Percentiles rank a stretch among this genome's conserved stretches.
These are phyloP conservation scores for Pseudozyma hubeiensis DNA, from an alignment of 1,284 basidiomycete genomes.

Conservation along the genomic window DNA sequence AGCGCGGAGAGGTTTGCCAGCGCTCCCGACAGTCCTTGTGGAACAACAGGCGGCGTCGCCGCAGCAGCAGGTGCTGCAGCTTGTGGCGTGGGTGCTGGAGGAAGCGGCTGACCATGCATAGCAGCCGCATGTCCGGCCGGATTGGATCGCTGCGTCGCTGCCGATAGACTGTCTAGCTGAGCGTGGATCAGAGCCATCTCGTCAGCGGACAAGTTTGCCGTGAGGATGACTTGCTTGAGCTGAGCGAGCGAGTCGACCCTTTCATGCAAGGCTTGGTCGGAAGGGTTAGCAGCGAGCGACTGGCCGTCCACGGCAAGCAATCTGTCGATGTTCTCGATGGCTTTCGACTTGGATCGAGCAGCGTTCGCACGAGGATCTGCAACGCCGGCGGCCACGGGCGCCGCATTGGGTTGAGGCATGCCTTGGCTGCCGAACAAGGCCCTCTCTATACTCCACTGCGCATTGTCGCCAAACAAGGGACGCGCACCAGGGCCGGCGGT, in stretches of 20 bases:
- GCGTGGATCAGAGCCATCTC: constrained; percentile 82
- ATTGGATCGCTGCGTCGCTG: constrained; percentile 13
- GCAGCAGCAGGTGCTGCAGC: constrained; percentile 44
- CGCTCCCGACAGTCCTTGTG: constrained; percentile 39
- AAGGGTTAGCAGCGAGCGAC: constrained; percentile 48
- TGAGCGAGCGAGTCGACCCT: constrained; percentile 69
- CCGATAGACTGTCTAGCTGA: constrained; percentile 78
- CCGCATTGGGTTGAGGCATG: constrained; percentile 34
- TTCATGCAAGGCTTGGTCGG: constrained; percentile 31
- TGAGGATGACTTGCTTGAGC: constrained; percentile 81
- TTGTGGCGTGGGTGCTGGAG: constrained; percentile 11
- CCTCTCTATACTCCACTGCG: constrained; percentile 63
- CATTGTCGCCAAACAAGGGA: constrained; percentile 60
- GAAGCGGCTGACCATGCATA: constrained; percentile 31
- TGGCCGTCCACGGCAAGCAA: constrained; percentile 55
- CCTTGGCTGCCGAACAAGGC: constrained; percentile 61
- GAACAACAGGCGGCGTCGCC: constrained; percentile 29
- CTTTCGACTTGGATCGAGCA: constrained; percentile 41
- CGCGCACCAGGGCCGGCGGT: constrained; percentile 50
- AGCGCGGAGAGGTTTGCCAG: constrained; percentile 32
- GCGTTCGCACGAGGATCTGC: constrained; percentile 26
- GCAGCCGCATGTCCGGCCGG: constrained; percentile 60
- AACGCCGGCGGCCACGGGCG: constrained; percentile 12
- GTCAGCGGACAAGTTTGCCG: constrained; percentile 78
- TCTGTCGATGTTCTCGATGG: constrained; percentile 61